phyloP scores from a whole-genome alignment of 306 rosid genomes.

The Oemleria cerasiformis region DNA sequence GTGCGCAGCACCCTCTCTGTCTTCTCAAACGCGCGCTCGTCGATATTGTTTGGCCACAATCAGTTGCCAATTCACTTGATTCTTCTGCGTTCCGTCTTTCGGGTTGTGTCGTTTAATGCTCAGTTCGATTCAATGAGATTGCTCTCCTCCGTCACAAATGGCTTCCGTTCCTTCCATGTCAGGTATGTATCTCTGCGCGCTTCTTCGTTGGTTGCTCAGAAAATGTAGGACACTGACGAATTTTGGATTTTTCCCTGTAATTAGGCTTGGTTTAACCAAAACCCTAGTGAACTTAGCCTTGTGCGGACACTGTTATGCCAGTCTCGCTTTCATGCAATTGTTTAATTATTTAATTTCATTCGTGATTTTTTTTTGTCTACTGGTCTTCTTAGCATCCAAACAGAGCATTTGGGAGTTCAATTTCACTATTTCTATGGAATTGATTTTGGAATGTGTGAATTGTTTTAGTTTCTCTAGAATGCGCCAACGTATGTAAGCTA shows the following conservation, averaged over 20 bases:
- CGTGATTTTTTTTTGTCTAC: neutral
- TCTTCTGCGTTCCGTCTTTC: constrained; percentile 14
- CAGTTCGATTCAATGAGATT: constrained; percentile 74
- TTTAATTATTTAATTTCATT: neutral
- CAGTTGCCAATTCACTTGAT: constrained; percentile 14
- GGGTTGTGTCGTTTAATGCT: constrained; percentile 37
- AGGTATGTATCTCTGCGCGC: constrained; percentile 45
- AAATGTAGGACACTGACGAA: constrained; percentile 27
- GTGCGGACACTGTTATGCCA: neutral
- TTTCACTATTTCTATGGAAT: neutral
- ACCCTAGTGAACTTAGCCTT: constrained; percentile 14
- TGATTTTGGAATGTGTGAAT: constrained; percentile 29
- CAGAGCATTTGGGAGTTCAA: constrained; percentile 11
- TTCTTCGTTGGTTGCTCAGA: constrained; percentile 12
- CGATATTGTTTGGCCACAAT: neutral
- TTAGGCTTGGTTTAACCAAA: neutral
- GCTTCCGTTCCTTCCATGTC: constrained; percentile 89
- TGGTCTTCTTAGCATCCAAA: constrained; percentile 12
- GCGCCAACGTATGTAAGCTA: constrained; percentile 76
- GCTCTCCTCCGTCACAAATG: constrained; percentile 50
- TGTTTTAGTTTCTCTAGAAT: constrained; percentile 82
- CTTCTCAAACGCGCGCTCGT: constrained; percentile 8
- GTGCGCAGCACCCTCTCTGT: constrained; percentile 10
- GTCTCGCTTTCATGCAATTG: constrained; percentile 7
- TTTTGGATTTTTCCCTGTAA: constrained; percentile 12